Percentiles rank a stretch among this genome's conserved stretches.
Conservation (phyloP, 257 asterid species). For the Linaria vulgaris region DNA sequence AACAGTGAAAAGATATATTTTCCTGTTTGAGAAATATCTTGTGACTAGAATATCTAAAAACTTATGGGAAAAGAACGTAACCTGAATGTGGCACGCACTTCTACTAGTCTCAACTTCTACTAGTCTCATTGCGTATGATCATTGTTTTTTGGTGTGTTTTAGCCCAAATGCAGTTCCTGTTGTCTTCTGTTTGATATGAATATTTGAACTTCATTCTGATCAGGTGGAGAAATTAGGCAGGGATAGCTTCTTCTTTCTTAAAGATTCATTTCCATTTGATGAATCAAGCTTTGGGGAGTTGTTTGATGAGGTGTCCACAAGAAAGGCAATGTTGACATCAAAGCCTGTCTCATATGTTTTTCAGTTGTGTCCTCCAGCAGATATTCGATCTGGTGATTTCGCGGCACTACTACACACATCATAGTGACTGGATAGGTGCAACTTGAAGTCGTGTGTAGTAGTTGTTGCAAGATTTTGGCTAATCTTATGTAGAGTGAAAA, state of each 20-base stretch:
- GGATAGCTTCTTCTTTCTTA: conserved; percentile 72
- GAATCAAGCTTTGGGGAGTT: conserved; percentile 66
- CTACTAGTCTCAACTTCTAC: too few relatives aligned
- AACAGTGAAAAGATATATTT: not conserved
- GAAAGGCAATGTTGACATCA: conserved; percentile 44
- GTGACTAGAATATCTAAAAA: not conserved
- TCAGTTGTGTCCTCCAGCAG: conserved; percentile 47
- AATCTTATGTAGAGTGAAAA: not conserved
- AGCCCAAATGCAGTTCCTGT: not conserved
- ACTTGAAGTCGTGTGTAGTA: too few relatives aligned
- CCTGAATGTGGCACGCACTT: not conserved
- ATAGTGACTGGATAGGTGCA: conserved; percentile 4
- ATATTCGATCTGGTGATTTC: conserved; percentile 38
- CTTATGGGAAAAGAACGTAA: not conserved
- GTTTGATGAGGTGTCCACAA: conserved; percentile 44
- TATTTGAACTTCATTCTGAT: conserved; percentile 14
- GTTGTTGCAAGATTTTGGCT: too few relatives aligned
- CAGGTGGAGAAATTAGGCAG: conserved; percentile 85
- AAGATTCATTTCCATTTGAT: conserved; percentile 61
- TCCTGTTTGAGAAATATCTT: not conserved
- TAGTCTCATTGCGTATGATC: too few relatives aligned
- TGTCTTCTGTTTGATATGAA: not conserved
- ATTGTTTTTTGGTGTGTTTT: too few relatives aligned
- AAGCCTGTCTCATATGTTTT: conserved; percentile 74
- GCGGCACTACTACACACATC: conserved; percentile 28